Base-by-base conservation (phyloP, 2,329 filamentous ascomycete genomes). In the Calonectria montana region DNA sequence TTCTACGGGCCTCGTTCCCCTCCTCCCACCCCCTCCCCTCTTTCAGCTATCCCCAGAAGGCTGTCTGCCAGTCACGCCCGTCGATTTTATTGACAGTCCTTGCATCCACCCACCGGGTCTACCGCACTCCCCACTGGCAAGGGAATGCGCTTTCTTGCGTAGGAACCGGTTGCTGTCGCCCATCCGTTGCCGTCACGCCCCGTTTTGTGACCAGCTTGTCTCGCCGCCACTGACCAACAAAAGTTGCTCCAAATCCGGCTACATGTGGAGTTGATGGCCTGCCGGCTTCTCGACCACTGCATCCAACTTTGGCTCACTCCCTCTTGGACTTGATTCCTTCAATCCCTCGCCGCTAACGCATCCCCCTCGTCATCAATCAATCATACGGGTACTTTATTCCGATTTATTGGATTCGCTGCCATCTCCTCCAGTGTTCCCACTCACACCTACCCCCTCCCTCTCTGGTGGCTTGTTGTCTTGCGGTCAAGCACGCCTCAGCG, bases 161-260 rank as follows among this genome's bases (percentile, higher is more conserved):
- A 68, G 65, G 59, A 70, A 50, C 43, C 59, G 29, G 53, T 69
- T 57, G 41, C 29, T 43, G 41, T 65, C 59, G 43, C 55, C 41
- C 45, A 41, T 63, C 57, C 57, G 64, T 71, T 64, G 31, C 41
- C 35, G 47, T 59, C 47, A 39, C 67, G 68, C 63, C 69, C 48
- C 62, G 67, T 72, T 72, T 59, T 57, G 65, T 72, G 66, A 55
- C 57, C 67, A 71, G 66, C 59, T 74, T 65, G 67, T 61, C 70
- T 72, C 65, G 70, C 72, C 75, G 73, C 70, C 74, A 66, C 69
- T 62, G 50, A 37, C 67, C 73, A 61, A 67, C 48, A 67, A 75
- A 47, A 27, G n/a, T 21, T 59, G 71, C 66, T 64, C 75, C 76
- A 73, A 75, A 78, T 78, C 76, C 76, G 76, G 76, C 70, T 72